Evolutionary conservation across 2,329 filamentous ascomycete species (phyloP).

Genomic region (Alternaria consortialis): DNA sequence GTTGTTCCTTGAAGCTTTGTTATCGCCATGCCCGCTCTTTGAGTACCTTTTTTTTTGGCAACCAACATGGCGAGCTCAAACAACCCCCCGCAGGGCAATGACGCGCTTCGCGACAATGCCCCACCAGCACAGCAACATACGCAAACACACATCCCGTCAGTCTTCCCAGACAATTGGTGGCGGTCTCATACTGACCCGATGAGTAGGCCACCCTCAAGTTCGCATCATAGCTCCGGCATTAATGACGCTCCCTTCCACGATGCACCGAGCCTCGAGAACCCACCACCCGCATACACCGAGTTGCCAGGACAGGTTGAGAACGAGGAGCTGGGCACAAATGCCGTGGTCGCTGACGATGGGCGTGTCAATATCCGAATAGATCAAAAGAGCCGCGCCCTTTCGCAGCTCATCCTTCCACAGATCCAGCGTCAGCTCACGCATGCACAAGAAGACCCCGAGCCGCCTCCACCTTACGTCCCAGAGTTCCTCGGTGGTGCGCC

Average conservation of each 20-base stretch:
- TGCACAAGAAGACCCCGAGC: conserved; percentile 61
- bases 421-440: conserved; percentile 50
- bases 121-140: conserved; percentile 28
- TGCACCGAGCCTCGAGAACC: conserved; percentile 25
- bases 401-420: conserved; percentile 50
- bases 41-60: conserved; percentile 3
- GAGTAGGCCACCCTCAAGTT: conserved; percentile 21
- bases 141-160: conserved; percentile 23
- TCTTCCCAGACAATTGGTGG: not conserved
- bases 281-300: conserved; percentile 55
- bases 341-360: conserved; percentile 51
- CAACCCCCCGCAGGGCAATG: conserved; percentile 22
- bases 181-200: conserved; percentile 17
- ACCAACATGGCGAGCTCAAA: conserved; percentile 33
- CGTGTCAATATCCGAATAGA: conserved; percentile 54
- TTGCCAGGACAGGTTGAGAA: conserved; percentile 53
- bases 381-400: conserved; percentile 48
- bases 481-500: conserved; percentile 73
- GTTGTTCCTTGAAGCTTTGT: not conserved
- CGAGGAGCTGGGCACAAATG: conserved; percentile 56
- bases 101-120: conserved; percentile 27
- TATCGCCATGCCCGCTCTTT: conserved; percentile 10
- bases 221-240: conserved; percentile 25
- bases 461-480: conserved; percentile 75
- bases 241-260: conserved; percentile 26